phyloP scores from a whole-genome alignment of 495 filamentous ascomycete genomes.

The Tuber magnatum region DNA sequence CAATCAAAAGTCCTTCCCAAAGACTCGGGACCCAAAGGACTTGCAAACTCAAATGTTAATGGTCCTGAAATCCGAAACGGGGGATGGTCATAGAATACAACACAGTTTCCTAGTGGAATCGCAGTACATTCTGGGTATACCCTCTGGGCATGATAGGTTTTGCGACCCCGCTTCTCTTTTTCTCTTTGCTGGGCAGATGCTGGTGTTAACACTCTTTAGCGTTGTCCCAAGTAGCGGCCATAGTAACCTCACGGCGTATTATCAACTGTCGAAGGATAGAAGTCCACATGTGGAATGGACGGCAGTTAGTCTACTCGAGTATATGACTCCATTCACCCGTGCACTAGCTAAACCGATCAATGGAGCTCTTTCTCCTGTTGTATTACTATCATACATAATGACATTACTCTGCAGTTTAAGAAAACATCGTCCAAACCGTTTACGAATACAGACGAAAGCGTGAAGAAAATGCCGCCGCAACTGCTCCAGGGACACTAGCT shows the following conservation, averaged over 20 bases:
- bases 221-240: no score
- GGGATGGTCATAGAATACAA: neutral
- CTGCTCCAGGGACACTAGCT: neutral
- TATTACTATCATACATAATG: neutral
- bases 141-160: neutral
- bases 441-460: neutral
- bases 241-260: neutral
- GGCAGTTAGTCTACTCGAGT: no score
- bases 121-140: neutral
- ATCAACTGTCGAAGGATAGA: neutral
- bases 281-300: neutral
- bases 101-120: neutral
- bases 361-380: neutral
- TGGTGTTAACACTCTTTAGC: neutral
- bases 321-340: neutral
- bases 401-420: neutral
- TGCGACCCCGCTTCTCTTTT: neutral
- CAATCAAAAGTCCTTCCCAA: no score
- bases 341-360: neutral
- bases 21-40: neutral
- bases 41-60: neutral
- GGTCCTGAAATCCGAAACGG: neutral
- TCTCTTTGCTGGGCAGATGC: neutral
- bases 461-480: no score
- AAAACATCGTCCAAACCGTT: neutral